Base-by-base conservation (phyloP, 192 early-diverging fungal genomes). In the Gaertneriomyces semiglobifer region DNA sequence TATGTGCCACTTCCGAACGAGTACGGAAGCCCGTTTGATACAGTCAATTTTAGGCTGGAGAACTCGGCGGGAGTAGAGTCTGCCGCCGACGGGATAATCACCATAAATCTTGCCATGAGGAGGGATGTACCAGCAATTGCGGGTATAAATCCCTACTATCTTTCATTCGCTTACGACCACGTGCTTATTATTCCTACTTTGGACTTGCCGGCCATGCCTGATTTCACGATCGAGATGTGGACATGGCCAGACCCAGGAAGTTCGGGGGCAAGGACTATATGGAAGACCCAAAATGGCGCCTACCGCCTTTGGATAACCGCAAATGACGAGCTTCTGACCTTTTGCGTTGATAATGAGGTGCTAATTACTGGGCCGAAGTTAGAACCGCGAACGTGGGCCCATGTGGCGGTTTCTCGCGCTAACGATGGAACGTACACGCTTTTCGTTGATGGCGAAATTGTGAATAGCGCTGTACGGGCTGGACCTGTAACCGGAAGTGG, bases 1-100 rank as follows among this genome's bases (percentile, higher is more conserved):
- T 56, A 56, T 20, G 54, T 56, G 11, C 14, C 54, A 56, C 54
- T 16, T 20, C 54, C 54, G 18, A 56, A 56, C 20, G 14, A 56
- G 33, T 10, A 1, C 3, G 54, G 54, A 1, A 10, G 18, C 14
- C 54, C 54, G 20, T 56, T 56, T 3, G 54, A 56, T 4, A 56
- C 54, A 20, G 16, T 56, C 20, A 10, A 11, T 1, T 56, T 56
- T 20, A 56, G 4, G 18, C 10, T 56, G 9, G 54, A 11, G 9
- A 33, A 33, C 54, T 16, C 16, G 11, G 9, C 16, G 10, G 54
- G 4, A 10, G 20, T 56, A 11, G 1, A 1, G 14, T 56, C 54
- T 11, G 11, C 1, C 54, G 20, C 11, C 0, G 33, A 56, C 54
- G 54, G 1, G 18, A 33, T 56, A 11, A 33, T 20, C 14, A 56